Evolutionary conservation across 768 basidiomycete species (phyloP).

Genomic region (Collybia sp.): DNA sequence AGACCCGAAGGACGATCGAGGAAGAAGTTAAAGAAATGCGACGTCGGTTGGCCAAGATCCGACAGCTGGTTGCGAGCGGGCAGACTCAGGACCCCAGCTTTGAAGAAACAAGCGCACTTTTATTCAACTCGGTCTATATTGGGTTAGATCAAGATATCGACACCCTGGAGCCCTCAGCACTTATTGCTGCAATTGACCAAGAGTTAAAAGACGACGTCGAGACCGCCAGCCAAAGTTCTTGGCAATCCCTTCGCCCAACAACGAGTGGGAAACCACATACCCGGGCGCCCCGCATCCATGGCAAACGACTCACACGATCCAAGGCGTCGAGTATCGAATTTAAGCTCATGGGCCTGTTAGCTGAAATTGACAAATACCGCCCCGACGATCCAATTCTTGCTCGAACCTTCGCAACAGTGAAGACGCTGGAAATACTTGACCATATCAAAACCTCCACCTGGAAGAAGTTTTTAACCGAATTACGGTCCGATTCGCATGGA

Average conservation of each 20-base stretch:
- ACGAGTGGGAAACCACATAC: constrained; percentile 36
- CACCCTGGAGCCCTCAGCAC: constrained; percentile 65
- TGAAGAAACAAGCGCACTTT: constrained; percentile 67
- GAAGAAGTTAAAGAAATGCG: constrained; percentile 87
- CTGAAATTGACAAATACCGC: constrained; percentile 63
- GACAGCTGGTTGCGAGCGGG: constrained; percentile 87
- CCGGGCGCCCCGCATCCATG: constrained; percentile 39
- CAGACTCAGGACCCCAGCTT: constrained; percentile 77
- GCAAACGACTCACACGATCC: constrained; percentile 65
- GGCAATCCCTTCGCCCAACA: constrained; percentile 76
- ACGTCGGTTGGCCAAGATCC: constrained; percentile 79
- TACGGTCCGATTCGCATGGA: constrained; percentile 81
- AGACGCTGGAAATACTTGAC: constrained; percentile 85
- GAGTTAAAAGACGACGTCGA: constrained; percentile 78
- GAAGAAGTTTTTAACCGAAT: constrained; percentile 91
- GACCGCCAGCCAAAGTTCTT: constrained; percentile 76
- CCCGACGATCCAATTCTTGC: constrained; percentile 56
- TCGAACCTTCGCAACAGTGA: constrained; percentile 61
- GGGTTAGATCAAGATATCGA: constrained; percentile 80
- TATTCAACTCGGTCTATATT: constrained; percentile 94
- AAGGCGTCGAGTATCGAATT: constrained; percentile 84
- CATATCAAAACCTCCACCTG: constrained; percentile 98
- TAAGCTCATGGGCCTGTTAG: constrained; percentile 55
- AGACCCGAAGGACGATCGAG: constrained; percentile 83
- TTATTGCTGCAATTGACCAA: constrained; percentile 91